A percentile compares a stretch with the other conserved stretches of the same genome.
Conservation (phyloP, 495 filamentous ascomycete species). For the Tuber calosporum region DNA sequence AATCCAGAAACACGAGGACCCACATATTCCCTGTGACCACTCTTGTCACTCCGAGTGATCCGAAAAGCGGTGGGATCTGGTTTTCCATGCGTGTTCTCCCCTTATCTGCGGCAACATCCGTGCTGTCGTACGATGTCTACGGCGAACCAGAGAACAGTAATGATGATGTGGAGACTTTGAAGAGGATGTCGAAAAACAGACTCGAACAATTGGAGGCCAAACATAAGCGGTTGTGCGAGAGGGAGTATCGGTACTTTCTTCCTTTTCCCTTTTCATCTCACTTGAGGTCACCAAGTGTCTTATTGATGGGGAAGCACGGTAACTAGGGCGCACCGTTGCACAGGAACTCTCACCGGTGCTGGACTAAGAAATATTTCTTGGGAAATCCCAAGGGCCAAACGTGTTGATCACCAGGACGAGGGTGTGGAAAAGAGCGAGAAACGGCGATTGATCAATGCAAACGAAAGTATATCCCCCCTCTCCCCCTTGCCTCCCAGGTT, state of each 20-base stretch:
- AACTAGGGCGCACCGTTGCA: neutral
- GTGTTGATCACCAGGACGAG: neutral
- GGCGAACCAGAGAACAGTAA: slow-evolving; percentile 7
- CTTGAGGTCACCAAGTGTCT: neutral
- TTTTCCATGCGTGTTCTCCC: slow-evolving; percentile 10
- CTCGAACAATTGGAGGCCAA: neutral
- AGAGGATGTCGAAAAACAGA: neutral
- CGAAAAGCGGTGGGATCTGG: neutral
- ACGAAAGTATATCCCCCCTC: neutral
- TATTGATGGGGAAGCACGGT: neutral
- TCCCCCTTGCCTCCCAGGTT: neutral
- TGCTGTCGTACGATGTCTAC: slow-evolving; percentile 17
- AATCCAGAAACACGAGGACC: neutral
- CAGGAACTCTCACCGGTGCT: neutral
- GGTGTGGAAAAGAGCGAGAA: neutral
- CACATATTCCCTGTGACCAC: slow-evolving; percentile 12
- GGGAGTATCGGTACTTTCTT: neutral
- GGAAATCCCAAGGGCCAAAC: neutral
- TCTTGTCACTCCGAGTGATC: neutral
- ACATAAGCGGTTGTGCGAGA: neutral
- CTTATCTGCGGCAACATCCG: slow-evolving; percentile 6
- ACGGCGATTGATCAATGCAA: neutral
- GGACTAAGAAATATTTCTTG: neutral
- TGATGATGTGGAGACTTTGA: neutral
- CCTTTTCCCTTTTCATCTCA: neutral